Percentiles rank a stretch among this genome's conserved stretches.
phyloP scores from a whole-genome alignment of 331 rosid genomes.

The Malus hybrid region DNA sequence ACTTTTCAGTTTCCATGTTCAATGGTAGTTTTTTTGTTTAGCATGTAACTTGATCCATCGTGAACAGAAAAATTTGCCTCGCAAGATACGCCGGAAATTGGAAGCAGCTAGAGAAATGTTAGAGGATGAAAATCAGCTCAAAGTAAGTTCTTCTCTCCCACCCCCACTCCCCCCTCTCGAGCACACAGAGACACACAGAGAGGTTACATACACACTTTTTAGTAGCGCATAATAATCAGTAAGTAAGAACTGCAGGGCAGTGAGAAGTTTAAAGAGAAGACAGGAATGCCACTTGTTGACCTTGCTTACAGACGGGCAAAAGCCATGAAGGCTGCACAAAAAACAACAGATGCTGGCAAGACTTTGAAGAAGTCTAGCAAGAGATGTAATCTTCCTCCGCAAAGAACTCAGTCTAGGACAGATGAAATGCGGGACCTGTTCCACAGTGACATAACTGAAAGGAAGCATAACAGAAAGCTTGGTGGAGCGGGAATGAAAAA shows the following conservation, averaged over 20 bases:
- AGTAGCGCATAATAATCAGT: background rate
- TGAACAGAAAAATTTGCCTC: constrained; percentile 69
- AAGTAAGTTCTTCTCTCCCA: no score
- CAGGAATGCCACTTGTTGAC: constrained; percentile 66
- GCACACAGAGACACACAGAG: no score
- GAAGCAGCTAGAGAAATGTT: constrained; percentile 94
- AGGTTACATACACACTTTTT: background rate
- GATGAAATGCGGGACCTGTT: constrained; percentile 82
- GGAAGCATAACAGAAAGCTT: constrained; percentile 44
- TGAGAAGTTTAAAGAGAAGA: constrained; percentile 38
- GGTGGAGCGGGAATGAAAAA: constrained; percentile 47
- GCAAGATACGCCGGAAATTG: constrained; percentile 84
- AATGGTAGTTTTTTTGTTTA: background rate
- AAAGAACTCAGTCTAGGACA: constrained; percentile 59
- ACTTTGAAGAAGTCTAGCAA: constrained; percentile 41
- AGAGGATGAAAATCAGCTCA: constrained; percentile 37
- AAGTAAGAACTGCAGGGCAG: constrained; percentile 45
- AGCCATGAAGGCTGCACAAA: constrained; percentile 81
- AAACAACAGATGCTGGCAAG: constrained; percentile 77
- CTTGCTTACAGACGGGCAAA: constrained; percentile 86
- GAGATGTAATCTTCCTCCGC: constrained; percentile 35
- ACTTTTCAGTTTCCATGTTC: background rate
- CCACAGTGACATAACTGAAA: constrained; percentile 75
- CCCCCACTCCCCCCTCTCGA: no score
- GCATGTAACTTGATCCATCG: background rate